Evolutionary conservation across 495 filamentous ascomycete species (phyloP).

Genomic region (Aspergillus bridgeri): DNA sequence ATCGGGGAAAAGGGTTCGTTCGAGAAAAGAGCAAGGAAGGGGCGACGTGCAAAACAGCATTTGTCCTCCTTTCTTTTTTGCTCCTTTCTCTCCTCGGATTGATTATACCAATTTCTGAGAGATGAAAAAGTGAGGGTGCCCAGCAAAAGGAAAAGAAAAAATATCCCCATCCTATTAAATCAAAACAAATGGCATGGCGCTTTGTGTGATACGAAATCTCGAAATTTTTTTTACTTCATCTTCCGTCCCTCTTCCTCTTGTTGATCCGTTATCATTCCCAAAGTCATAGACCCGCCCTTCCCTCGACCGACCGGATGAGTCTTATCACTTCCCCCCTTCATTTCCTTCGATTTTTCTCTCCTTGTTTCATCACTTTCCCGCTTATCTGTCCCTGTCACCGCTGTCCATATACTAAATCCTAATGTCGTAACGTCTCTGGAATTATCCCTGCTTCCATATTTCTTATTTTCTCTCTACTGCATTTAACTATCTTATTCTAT

Average conservation of each 20-base stretch:
- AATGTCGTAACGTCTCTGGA: constrained; percentile 12
- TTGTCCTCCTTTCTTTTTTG: constrained; percentile 7
- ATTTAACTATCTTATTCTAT: too few relatives aligned
- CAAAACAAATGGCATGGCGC: constrained; percentile 30
- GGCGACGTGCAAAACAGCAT: constrained; percentile 11
- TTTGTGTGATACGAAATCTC: constrained; percentile 27
- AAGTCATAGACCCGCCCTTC: neutral
- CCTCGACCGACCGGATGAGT: constrained; percentile 5
- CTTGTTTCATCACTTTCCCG: constrained; percentile 20
- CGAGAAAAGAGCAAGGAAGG: constrained; percentile 1
- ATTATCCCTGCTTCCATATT: neutral
- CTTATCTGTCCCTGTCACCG: constrained; percentile 1
- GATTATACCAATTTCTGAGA: constrained; percentile 4
- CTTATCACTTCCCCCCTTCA: constrained; percentile 10
- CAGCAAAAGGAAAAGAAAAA: constrained; percentile 19
- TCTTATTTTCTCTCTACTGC: too few relatives aligned
- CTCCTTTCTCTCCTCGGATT: neutral
- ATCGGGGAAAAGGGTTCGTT: constrained; percentile 10
- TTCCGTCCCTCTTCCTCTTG: neutral
- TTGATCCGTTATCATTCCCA: neutral
- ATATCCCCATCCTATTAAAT: constrained; percentile 21
- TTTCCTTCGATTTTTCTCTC: constrained; percentile 16
- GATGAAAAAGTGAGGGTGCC: constrained; percentile 4
- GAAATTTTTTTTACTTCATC: constrained; percentile 9
- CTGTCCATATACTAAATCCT: constrained; percentile 5